phyloP scores from a whole-genome alignment of 2,329 filamentous ascomycete species.

The Onygenales sp. region DNA sequence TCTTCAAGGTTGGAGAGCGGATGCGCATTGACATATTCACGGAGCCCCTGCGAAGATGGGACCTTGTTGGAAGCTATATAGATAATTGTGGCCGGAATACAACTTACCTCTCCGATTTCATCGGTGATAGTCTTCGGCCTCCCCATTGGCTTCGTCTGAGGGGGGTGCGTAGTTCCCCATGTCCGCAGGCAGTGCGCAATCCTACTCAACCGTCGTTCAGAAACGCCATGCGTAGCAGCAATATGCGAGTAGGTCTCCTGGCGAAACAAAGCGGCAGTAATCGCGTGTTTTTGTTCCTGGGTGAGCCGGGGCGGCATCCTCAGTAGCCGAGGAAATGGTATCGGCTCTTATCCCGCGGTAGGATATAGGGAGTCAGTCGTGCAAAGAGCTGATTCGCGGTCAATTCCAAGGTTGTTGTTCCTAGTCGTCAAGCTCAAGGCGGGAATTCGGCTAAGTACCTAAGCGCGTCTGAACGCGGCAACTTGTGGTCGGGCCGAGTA shows the following conservation, averaged over 20 bases:
- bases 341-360: neutral
- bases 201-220: slow-evolving; percentile 26
- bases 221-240: slow-evolving; percentile 28
- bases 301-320: slow-evolving; percentile 1
- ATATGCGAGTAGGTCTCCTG: slow-evolving; percentile 7
- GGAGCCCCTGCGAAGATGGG: neutral
- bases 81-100: neutral
- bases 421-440: no score
- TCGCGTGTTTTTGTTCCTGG: slow-evolving; percentile 1
- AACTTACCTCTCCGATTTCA: slow-evolving; percentile 4
- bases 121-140: slow-evolving; percentile 1
- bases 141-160: slow-evolving; percentile 4
- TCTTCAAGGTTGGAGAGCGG: slow-evolving; percentile 5
- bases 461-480: neutral
- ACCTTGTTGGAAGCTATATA: neutral
- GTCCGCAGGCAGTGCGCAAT: slow-evolving; percentile 6
- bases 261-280: slow-evolving; percentile 6
- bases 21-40: slow-evolving; percentile 4
- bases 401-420: no score
- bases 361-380: neutral
- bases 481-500: neutral
- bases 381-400: no score
- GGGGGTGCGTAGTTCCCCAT: slow-evolving; percentile 5
- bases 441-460: neutral
- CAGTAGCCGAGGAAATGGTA: neutral